Conservation (phyloP, 176 grass and related monocot genomes). For the Ensete ventricosum region DNA sequence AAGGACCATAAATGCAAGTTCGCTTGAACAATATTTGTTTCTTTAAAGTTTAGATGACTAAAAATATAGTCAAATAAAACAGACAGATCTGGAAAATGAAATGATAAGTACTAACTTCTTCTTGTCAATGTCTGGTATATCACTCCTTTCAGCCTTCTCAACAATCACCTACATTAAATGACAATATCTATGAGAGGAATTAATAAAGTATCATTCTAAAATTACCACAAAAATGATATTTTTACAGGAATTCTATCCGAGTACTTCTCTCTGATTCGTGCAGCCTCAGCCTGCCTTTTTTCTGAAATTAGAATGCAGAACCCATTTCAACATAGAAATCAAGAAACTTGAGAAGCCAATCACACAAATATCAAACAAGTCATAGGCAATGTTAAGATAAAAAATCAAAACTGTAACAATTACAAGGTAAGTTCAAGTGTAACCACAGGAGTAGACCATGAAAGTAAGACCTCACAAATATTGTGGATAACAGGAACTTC, state of each 20-base stretch:
- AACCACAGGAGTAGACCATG: too few species aligned
- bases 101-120: constrained; percentile 48
- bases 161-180: constrained; percentile 66
- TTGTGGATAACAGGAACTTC: too few species aligned
- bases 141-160: constrained; percentile 76
- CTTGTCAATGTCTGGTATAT: constrained; percentile 83
- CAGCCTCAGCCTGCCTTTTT: constrained; percentile 68
- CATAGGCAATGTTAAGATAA: too few species aligned
- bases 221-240: background rate
- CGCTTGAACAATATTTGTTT: background rate
- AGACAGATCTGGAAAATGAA: background rate
- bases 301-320: constrained; percentile 33
- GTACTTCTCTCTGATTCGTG: constrained; percentile 78
- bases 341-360: background rate
- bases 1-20: background rate
- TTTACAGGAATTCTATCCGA: constrained; percentile 76
- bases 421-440: too few species aligned
- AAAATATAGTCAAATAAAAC: background rate
- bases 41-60: background rate
- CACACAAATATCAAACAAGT: too few species aligned
- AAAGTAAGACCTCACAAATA: too few species aligned
- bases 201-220: background rate
- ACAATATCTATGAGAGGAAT: background rate
- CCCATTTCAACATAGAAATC: background rate
- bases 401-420: too few species aligned